A percentile compares a stretch with the other conserved stretches of the same genome.
Evolutionary conservation across 2,329 filamentous ascomycete species (phyloP).

Genomic region (Botrytis hyacinthi): DNA sequence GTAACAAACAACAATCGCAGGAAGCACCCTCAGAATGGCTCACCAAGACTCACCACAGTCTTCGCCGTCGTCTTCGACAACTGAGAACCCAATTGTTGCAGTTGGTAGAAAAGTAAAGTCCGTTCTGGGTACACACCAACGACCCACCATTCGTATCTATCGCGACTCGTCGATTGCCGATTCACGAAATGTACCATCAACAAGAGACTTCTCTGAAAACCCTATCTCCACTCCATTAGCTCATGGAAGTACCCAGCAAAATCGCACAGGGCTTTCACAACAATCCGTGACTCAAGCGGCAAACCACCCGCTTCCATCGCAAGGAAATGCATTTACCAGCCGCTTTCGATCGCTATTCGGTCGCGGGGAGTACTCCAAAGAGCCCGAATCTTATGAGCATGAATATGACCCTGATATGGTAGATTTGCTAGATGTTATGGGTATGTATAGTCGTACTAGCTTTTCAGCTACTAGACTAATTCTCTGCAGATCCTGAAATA

Average conservation of each 20-base stretch:
- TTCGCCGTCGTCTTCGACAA: slow-evolving; percentile 22
- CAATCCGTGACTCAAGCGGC: background rate
- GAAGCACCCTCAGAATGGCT: slow-evolving; percentile 20
- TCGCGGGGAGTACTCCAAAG: slow-evolving; percentile 14
- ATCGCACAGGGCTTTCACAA: background rate
- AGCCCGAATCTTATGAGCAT: slow-evolving; percentile 23
- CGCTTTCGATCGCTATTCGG: slow-evolving; percentile 28
- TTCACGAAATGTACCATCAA: slow-evolving; percentile 6
- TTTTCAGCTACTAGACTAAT: slow-evolving; percentile 30
- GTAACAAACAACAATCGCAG: background rate
- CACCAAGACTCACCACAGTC: slow-evolving; percentile 21
- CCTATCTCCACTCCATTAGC: background rate
- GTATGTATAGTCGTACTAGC: slow-evolving; percentile 43
- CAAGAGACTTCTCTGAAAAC: slow-evolving; percentile 21
- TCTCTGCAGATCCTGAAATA: slow-evolving; percentile 69
- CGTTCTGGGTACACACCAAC: slow-evolving; percentile 27
- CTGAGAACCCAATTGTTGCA: slow-evolving; percentile 31
- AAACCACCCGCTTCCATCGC: slow-evolving; percentile 8
- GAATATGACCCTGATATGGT: slow-evolving; percentile 63
- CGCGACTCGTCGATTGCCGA: slow-evolving; percentile 24
- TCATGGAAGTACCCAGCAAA: background rate
- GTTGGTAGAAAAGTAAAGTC: slow-evolving; percentile 34
- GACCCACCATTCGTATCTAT: slow-evolving; percentile 32
- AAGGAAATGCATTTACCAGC: slow-evolving; percentile 22
- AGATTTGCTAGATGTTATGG: slow-evolving; percentile 66